Conservation (phyloP, 331 rosid species). For the Spiraea crenata region DNA sequence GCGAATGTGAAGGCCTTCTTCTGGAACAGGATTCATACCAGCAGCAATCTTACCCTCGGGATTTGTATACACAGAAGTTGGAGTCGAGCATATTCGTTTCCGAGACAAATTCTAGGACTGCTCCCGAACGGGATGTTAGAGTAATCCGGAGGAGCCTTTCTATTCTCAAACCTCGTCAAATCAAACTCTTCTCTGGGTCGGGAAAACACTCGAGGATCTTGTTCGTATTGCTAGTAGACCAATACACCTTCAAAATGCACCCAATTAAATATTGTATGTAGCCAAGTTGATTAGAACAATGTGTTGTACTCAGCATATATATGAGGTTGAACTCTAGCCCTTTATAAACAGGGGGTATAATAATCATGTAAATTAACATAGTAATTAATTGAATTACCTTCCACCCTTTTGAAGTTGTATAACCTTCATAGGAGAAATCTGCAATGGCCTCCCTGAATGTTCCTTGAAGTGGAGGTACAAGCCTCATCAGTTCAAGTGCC, state of each 20-base stretch:
- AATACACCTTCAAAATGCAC: too few species aligned
- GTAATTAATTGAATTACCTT: too few species aligned
- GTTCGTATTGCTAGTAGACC: conserved; percentile 16
- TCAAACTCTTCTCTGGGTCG: conserved; percentile 21
- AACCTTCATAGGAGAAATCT: conserved; percentile 24
- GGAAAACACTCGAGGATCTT: neutral
- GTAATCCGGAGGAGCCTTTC: conserved; percentile 9
- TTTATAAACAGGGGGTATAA: too few species aligned
- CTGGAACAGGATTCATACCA: neutral
- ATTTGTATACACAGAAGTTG: conserved; percentile 11
- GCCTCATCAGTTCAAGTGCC: conserved; percentile 16
- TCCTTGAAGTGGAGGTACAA: conserved; percentile 22
- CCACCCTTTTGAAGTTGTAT: conserved; percentile 23
- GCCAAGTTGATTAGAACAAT: too few species aligned
- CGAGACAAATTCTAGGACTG: conserved; percentile 24
- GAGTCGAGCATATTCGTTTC: conserved; percentile 22
- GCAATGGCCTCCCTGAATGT: conserved; percentile 10
- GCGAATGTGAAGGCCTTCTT: neutral
- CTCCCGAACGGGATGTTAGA: conserved; percentile 25
- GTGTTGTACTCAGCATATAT: too few species aligned
- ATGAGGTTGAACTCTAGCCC: too few species aligned
- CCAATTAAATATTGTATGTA: too few species aligned
- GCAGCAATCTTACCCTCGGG: neutral
- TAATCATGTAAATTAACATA: too few species aligned
- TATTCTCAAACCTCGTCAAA: conserved; percentile 16